These are phyloP conservation scores for Peronospora farinosa DNA, from an alignment of 352 stramenopile species.

Conservation along the genomic window DNA sequence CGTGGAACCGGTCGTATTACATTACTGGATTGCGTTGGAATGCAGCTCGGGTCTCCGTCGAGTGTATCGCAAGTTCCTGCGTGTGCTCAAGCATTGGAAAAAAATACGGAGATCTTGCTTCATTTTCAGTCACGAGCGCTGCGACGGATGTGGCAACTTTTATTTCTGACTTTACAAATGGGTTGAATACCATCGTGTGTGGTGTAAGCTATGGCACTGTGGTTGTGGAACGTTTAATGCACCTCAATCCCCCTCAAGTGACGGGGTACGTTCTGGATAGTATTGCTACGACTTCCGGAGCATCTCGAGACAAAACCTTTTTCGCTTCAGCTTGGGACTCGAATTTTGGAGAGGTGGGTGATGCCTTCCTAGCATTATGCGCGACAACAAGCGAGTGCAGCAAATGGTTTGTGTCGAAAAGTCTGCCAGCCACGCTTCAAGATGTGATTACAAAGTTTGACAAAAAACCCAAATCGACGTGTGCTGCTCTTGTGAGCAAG, in stretches of 20 bases:
- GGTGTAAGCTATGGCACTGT: conserved; percentile 45
- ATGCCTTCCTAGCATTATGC: conserved; percentile 30
- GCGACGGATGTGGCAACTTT: conserved; percentile 33
- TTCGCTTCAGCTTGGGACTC: conserved; percentile 40
- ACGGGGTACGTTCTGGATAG: conserved; percentile 47
- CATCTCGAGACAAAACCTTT: conserved; percentile 18
- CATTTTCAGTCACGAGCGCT: conserved; percentile 45
- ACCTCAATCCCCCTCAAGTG: conserved; percentile 34
- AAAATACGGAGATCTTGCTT: conserved; percentile 38
- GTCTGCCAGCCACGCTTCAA: conserved; percentile 16
- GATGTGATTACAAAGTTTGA: conserved; percentile 25
- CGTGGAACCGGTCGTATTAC: conserved; percentile 44
- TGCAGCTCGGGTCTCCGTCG: conserved; percentile 37
- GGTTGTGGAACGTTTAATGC: conserved; percentile 44
- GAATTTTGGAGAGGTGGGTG: conserved; percentile 33
- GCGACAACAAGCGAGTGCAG: conserved; percentile 21
- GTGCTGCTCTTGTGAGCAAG: conserved; percentile 18
- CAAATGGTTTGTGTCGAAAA: conserved; percentile 13
- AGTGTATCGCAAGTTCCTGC: conserved; percentile 25
- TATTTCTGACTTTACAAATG: conserved; percentile 27
- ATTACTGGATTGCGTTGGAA: conserved; percentile 34
- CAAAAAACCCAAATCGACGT: conserved; percentile 18
- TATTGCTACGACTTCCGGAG: conserved; percentile 33
- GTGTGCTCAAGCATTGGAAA: conserved; percentile 35
- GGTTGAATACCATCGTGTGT: conserved; percentile 29